These are phyloP conservation scores for Gentiana macrophylla DNA, from an alignment of 257 asterid genomes.

Conservation along the genomic window DNA sequence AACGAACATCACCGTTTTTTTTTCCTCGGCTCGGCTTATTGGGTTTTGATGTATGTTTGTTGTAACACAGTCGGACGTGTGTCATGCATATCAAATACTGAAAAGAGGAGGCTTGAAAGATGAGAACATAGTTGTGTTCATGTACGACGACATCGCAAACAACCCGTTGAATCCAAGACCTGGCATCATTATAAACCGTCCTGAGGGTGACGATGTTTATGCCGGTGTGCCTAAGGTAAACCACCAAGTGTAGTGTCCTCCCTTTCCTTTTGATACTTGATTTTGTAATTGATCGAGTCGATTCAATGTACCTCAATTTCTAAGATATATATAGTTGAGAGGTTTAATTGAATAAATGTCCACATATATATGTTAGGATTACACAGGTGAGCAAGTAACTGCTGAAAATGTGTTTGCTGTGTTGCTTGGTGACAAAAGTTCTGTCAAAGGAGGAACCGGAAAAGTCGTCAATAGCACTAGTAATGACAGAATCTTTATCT, in stretches of 20 bases:
- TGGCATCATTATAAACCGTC: constrained; percentile 72
- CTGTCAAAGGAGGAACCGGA: constrained; percentile 67
- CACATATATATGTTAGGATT: constrained; percentile 36
- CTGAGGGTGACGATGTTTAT: constrained; percentile 69
- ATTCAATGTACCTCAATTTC: too few species aligned
- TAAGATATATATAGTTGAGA: not conserved
- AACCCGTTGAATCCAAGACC: constrained; percentile 57
- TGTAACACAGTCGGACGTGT: constrained; percentile 65
- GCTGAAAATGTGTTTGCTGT: constrained; percentile 60
- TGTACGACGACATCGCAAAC: constrained; percentile 84
- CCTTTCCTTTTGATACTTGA: too few species aligned
- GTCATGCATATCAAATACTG: constrained; percentile 88
- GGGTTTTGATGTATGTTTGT: not conserved
- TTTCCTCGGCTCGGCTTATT: not conserved
- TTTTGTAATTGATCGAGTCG: too few species aligned
- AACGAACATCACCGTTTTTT: too few species aligned
- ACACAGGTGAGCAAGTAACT: constrained; percentile 60
- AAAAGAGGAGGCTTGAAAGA: constrained; percentile 82
- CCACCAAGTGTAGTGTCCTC: too few species aligned
- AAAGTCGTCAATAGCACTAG: constrained; percentile 65
- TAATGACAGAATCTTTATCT: constrained; percentile 64
- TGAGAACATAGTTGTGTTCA: constrained; percentile 77
- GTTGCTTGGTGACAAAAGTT: constrained; percentile 57
- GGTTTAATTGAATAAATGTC: not conserved
- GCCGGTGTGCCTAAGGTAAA: constrained; percentile 83